Base-by-base conservation (phyloP, 331 rosid genomes). In the Prunus yedoensis region DNA sequence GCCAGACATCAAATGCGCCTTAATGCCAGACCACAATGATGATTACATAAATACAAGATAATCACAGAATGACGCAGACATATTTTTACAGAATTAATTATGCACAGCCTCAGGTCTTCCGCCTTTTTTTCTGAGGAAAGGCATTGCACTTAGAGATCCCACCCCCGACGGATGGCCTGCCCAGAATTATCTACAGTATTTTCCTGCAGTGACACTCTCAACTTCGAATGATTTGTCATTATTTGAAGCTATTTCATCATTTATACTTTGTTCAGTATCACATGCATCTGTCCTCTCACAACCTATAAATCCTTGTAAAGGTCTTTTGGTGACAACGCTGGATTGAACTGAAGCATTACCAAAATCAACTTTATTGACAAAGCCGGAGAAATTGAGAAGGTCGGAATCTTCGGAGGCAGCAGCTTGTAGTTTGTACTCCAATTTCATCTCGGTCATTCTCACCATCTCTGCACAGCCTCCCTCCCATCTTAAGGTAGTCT, bases 81-180 rank as follows among this genome's bases (percentile, higher is more conserved):
- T 35, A 23, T 23, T 35, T 35, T 35, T 3, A 20, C 1, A n/a
- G 27, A 57, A 2, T 10, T 57, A 57, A 43, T 32, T 32, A 32
- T 32, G 35, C 32, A 64, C 0, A 11, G 20, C 54, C 76, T 89
- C 83, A 91, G 74, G 78, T 72, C 87, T 81, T 90, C 83, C 85
- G 76, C 49, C 83, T 84, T 72, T 85, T 89, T 70, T 94, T 80
- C 81, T 90, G 71, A 91, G 75, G 75, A 79, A 83, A 18, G 98
- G 96, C 86, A 94, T 91, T 41, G 92, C 91, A 13, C 86, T 84
- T 30, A 94, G 82, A 74, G 83, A 84, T 49, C 78, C 82, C 70
- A 82, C 87, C 47, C 79, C 82, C 0, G n/a, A 32, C 53, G 11
- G 85, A 75, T 62, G 75, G 30, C 53, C n/a, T 38, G 77, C 32